Conservation (phyloP, 2,329 filamentous ascomycete species). For the Calycina marina region DNA sequence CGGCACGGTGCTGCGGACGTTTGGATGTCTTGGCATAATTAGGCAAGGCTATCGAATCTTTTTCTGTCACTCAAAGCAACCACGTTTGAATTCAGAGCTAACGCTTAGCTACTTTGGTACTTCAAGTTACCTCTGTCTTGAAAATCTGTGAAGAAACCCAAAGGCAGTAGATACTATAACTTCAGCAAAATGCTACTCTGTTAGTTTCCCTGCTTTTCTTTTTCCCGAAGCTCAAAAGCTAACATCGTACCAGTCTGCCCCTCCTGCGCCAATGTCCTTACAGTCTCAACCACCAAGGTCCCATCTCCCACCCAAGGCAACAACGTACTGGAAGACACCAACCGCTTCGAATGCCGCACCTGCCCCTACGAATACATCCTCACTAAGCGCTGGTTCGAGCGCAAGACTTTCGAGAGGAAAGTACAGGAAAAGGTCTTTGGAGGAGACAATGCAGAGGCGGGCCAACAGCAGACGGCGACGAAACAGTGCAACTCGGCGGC, state of each 20-base stretch:
- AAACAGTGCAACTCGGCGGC: conserved; percentile 70
- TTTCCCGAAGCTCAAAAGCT: conserved; percentile 2
- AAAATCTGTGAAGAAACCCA: too few species aligned
- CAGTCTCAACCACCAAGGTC: conserved; percentile 35
- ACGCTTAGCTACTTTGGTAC: too few species aligned
- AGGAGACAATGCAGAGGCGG: conserved; percentile 76
- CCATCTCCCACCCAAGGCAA: conserved; percentile 14
- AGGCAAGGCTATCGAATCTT: too few species aligned
- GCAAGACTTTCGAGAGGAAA: conserved; percentile 65
- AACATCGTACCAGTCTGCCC: conserved; percentile 50
- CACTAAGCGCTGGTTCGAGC: conserved; percentile 63
- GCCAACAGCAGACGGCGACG: conserved; percentile 64
- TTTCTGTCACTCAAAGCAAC: too few species aligned
- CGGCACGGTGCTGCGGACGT: too few species aligned
- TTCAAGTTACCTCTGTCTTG: too few species aligned
- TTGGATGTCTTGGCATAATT: too few species aligned
- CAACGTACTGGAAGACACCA: conserved; percentile 26
- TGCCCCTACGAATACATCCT: conserved; percentile 88
- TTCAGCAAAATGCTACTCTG: conserved; percentile 46
- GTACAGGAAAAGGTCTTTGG: conserved; percentile 85
- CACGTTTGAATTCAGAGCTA: too few species aligned
- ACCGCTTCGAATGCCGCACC: conserved; percentile 88
- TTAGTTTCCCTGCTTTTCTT: conserved; percentile 24
- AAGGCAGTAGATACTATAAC: too few species aligned
- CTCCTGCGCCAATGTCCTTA: conserved; percentile 71